phyloP scores from a whole-genome alignment of 805 yeast genomes.

The Candida dendrica region DNA sequence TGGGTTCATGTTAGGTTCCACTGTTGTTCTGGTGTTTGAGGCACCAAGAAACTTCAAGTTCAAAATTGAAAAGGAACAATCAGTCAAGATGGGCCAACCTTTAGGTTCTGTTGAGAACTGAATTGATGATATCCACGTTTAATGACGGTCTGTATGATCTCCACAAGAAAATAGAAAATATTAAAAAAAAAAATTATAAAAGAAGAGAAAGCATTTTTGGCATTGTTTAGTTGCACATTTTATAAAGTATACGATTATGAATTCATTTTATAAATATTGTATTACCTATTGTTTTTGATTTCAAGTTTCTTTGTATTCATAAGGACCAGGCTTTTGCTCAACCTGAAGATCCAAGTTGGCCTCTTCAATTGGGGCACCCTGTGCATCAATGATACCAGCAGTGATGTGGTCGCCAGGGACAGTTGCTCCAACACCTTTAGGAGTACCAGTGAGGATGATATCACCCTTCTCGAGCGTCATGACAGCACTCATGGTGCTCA shows the following conservation, averaged over 20 bases:
- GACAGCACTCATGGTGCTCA: conserved; percentile 74
- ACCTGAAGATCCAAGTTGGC: conserved; percentile 26
- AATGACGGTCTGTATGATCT: no score
- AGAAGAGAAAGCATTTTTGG: background rate
- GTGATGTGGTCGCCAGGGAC: conserved; percentile 70
- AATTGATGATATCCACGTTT: background rate
- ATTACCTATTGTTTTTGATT: conserved; percentile 3
- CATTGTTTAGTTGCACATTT: background rate
- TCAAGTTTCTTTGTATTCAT: conserved; percentile 39
- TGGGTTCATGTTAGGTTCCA: conserved; percentile 91
- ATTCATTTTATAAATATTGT: no score
- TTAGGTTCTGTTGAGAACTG: conserved; percentile 65
- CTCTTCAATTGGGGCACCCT: conserved; percentile 49
- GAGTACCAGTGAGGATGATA: conserved; percentile 90
- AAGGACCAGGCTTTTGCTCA: conserved; percentile 51
- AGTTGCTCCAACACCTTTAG: conserved; percentile 90
- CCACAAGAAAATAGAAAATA: background rate
- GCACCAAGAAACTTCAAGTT: conserved; percentile 82
- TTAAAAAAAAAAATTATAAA: no score
- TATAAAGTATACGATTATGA: background rate
- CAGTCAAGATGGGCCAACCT: conserved; percentile 77
- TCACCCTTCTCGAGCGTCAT: conserved; percentile 93
- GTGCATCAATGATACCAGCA: conserved; percentile 48
- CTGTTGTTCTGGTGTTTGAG: conserved; percentile 94
- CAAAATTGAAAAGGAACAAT: conserved; percentile 61